phyloP scores from a whole-genome alignment of 768 basidiomycete genomes.

The Pisolithus orientalis region DNA sequence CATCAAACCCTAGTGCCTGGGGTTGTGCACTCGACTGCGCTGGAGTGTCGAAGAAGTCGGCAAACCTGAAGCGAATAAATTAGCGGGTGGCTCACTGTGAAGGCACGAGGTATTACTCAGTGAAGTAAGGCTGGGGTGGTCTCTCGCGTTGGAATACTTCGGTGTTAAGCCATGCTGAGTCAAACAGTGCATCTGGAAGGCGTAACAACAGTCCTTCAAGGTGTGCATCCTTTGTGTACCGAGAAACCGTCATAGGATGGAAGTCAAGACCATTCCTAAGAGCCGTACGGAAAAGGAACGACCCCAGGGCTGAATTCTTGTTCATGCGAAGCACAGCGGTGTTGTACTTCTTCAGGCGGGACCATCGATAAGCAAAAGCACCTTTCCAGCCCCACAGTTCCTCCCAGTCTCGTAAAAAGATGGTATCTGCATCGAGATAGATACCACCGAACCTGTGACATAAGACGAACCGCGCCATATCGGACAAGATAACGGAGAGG shows the following conservation, averaged over 20 bases:
- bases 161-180: constrained; percentile 94
- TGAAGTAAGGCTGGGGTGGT: constrained; percentile 93
- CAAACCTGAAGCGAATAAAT: constrained; percentile 49
- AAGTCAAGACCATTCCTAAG: constrained; percentile 93
- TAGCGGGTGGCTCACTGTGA: not conserved
- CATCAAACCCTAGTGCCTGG: constrained; percentile 84
- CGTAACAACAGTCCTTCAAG: constrained; percentile 79
- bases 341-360: constrained; percentile 87
- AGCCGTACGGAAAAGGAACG: constrained; percentile 91
- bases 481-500: constrained; percentile 88
- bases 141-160: constrained; percentile 88
- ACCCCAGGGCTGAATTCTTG: constrained; percentile 86
- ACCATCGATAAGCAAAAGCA: constrained; percentile 97
- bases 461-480: constrained; percentile 97
- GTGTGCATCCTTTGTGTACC: constrained; percentile 85
- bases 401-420: constrained; percentile 96
- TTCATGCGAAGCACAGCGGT: constrained; percentile 94
- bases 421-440: constrained; percentile 95
- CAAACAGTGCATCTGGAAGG: constrained; percentile 92
- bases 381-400: constrained; percentile 97
- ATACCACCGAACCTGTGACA: constrained; percentile 95
- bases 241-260: constrained; percentile 92
- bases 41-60: constrained; percentile 85
- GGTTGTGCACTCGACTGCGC: constrained; percentile 69
- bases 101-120: constrained; percentile 43